Base-by-base conservation (phyloP, 257 asterid species). In the Nicotiana knightiana region DNA sequence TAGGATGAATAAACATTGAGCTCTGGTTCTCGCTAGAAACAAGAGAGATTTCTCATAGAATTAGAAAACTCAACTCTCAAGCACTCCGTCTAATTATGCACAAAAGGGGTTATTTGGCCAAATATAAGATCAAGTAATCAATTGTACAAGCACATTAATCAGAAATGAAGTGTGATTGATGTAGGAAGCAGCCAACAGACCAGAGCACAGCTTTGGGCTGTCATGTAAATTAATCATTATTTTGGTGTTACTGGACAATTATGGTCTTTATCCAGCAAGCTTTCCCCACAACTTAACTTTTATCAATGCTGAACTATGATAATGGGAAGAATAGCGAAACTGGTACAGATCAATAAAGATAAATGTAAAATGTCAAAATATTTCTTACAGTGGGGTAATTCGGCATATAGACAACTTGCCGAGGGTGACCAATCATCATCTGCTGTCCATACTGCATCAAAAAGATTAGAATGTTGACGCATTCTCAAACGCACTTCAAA, bases 361-460 rank as follows among this genome's bases (percentile, higher is more conserved):
- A 51, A 48, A 15, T 7, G 43, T 15, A 75, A 51, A 26, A 75
- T 75, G 28, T 26, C 35, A 75, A 75, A 33, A 63, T 83, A 30
- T 57, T 84, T 87, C 97, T 91, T 92, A 96, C 99, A 10, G 91
- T 75, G 53, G 94, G 91, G 86, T 88, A 96, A 37, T 90, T 62
- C 54, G 97, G 98, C 98, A 92, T 90, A 89, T 94, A 96, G 84
- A 94, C 16, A 65, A 94, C 86, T 54, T 96, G 97, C 85, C 92
- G 94, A 84, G 92, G 97, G 82, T 94, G 99, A 82, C 99, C 94
- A 67, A 93, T 86, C 77, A 94, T 89, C 97, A 96, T 92, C 83
- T 93, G 98, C 86, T 93, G 99, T 48, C 94, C 97, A 83, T 91
- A 94, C 93, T 91, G 94, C 88, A 86, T 48, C 13, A 28, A 73